These are phyloP conservation scores for Mucor velutinosus DNA, from an alignment of 371 early-diverging fungal species.

Conservation along the genomic window DNA sequence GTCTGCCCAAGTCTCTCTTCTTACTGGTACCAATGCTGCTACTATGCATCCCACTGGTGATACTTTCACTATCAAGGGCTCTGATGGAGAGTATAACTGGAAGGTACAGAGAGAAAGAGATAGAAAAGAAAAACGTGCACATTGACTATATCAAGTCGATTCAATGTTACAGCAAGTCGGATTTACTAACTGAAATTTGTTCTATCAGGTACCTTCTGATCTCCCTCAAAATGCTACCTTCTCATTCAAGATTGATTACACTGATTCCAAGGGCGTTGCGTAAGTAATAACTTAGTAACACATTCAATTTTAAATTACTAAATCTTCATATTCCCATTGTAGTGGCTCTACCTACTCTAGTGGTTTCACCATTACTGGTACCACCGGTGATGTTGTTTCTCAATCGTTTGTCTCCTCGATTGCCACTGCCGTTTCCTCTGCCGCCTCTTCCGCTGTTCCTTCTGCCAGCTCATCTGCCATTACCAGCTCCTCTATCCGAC, in stretches of 20 bases:
- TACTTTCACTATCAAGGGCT: slow-evolving; percentile 22
- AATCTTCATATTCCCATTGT: neutral
- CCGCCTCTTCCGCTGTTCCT: slow-evolving; percentile 8
- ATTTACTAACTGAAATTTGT: neutral
- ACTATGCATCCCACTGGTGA: slow-evolving; percentile 16
- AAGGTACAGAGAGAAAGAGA: slow-evolving; percentile 22
- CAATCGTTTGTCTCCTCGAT: slow-evolving; percentile 11
- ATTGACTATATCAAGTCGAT: slow-evolving; percentile 1
- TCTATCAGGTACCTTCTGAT: slow-evolving; percentile 22
- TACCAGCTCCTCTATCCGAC: neutral
- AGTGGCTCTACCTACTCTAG: slow-evolving; percentile 25
- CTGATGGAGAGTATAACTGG: slow-evolving; percentile 22
- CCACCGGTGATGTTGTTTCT: slow-evolving; percentile 12
- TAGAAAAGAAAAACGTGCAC: slow-evolving; percentile 1
- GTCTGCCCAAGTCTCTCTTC: slow-evolving; percentile 17
- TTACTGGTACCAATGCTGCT: slow-evolving; percentile 22
- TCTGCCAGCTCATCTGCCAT: neutral
- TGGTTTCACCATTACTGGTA: slow-evolving; percentile 20
- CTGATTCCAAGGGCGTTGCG: slow-evolving; percentile 11
- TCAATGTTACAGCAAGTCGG: neutral
- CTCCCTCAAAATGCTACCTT: slow-evolving; percentile 28
- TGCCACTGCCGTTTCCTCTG: slow-evolving; percentile 9
- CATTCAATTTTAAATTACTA: neutral
- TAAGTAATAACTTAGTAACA: slow-evolving; percentile 10
- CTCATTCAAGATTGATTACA: slow-evolving; percentile 21